Percentiles rank a stretch among this genome's conserved stretches.
Conservation (phyloP, 1,284 basidiomycete species). For the Puccinia triticina region DNA sequence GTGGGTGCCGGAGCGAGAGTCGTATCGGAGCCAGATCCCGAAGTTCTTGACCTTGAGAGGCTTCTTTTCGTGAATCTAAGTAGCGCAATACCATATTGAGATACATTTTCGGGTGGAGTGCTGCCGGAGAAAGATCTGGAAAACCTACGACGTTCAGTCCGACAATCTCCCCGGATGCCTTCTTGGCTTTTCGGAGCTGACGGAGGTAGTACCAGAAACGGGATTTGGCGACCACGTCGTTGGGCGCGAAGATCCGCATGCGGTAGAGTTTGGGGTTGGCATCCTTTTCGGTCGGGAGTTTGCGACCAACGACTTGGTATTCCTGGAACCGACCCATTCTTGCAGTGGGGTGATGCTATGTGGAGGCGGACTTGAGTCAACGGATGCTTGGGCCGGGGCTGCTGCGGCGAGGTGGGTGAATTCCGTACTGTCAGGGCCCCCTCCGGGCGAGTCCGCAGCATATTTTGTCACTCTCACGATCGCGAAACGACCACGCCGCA, state of each 20-base stretch:
- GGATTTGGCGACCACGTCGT: slow-evolving; percentile 96
- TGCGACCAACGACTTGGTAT: slow-evolving; percentile 97
- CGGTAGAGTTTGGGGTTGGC: slow-evolving; percentile 96
- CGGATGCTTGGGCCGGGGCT: too few relatives aligned
- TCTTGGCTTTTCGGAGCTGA: slow-evolving; percentile 98
- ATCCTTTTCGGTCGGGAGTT: slow-evolving; percentile 89
- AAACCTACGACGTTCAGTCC: slow-evolving; percentile 68
- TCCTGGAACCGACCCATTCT: slow-evolving; percentile 63
- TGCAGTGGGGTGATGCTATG: slow-evolving; percentile 22
- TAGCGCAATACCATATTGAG: neutral
- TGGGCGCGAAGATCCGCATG: slow-evolving; percentile 99
- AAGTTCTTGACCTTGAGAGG: slow-evolving; percentile 99
- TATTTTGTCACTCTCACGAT: too few relatives aligned
- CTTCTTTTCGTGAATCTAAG: slow-evolving; percentile 92
- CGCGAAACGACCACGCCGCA: neutral
- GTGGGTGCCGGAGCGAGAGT: slow-evolving; percentile 95
- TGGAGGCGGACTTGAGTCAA: too few relatives aligned
- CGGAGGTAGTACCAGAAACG: slow-evolving; percentile 99
- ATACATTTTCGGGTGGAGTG: neutral
- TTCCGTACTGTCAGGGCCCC: too few relatives aligned
- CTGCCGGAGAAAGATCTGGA: neutral
- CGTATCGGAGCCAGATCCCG: slow-evolving; percentile 98
- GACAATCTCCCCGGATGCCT: slow-evolving; percentile 98
- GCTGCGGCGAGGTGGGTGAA: too few relatives aligned
- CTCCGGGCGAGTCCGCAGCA: too few relatives aligned